These are phyloP conservation scores for Cryptococcus amylolentus DNA, from an alignment of 1,284 basidiomycete species.

Conservation along the genomic window DNA sequence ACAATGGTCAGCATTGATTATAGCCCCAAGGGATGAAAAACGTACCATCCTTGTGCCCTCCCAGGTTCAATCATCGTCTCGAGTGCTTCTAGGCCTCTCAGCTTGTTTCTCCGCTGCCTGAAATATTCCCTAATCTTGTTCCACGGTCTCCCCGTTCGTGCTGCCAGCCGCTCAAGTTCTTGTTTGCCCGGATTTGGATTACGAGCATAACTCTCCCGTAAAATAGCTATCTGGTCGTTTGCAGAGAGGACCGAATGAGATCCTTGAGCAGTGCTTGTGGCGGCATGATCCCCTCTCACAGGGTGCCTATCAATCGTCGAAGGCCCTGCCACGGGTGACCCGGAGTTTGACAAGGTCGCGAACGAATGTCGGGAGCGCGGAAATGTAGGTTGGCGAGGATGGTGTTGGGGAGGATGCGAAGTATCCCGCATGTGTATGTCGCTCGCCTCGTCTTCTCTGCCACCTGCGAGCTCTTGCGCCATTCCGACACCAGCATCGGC, in stretches of 20 bases:
- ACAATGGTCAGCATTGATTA: background rate
- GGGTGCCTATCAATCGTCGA: background rate
- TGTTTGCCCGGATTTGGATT: slow-evolving; percentile 42
- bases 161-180: slow-evolving; percentile 35
- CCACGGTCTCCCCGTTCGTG: slow-evolving; percentile 40
- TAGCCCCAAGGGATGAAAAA: slow-evolving; percentile 1
- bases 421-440: background rate
- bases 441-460: background rate
- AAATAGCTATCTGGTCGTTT: slow-evolving; percentile 34
- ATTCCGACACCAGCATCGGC: background rate
- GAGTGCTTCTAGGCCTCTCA: slow-evolving; percentile 37
- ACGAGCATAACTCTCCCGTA: slow-evolving; percentile 37
- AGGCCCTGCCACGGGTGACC: background rate
- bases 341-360: background rate
- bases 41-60: slow-evolving; percentile 42
- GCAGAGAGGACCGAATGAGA: background rate
- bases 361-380: slow-evolving; percentile 8
- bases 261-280: background rate
- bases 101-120: slow-evolving; percentile 42
- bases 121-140: slow-evolving; percentile 47
- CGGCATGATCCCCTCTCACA: background rate
- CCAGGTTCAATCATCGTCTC: slow-evolving; percentile 44
- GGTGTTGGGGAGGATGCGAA: slow-evolving; percentile 12
- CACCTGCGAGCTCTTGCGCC: background rate
- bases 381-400: slow-evolving; percentile 20